Percentiles rank a stretch among this genome's conserved stretches.
Evolutionary conservation across 2,329 filamentous ascomycete species (phyloP).

Genomic region (Botrytis hyacinthi): DNA sequence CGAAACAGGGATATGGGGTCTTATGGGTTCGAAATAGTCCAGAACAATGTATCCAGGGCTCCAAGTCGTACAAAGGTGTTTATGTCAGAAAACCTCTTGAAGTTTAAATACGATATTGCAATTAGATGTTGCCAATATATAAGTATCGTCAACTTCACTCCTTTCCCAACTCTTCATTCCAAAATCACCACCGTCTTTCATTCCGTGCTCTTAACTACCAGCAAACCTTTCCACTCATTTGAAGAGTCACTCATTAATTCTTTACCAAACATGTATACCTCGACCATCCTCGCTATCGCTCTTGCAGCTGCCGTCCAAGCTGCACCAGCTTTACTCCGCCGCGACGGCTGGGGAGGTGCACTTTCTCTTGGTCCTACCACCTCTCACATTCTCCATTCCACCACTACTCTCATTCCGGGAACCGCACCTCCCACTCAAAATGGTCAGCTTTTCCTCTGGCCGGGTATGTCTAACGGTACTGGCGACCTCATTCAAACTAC

Average conservation of each 20-base stretch:
- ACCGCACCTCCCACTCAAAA: slow-evolving; percentile 41
- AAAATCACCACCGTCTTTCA: not conserved
- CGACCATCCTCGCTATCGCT: not conserved
- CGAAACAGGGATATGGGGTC: not conserved
- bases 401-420: slow-evolving; percentile 44
- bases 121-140: not conserved
- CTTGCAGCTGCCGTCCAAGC: not conserved
- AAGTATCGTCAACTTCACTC: not conserved
- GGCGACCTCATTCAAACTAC: slow-evolving; percentile 45
- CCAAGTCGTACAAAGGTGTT: not conserved
- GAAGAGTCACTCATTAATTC: not conserved
- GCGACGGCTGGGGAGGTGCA: slow-evolving; percentile 42
- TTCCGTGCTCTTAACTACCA: not conserved
- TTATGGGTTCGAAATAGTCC: not conserved
- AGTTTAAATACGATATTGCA: not conserved
- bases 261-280: not conserved
- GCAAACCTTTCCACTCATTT: not conserved
- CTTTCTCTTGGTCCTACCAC: slow-evolving; percentile 42
- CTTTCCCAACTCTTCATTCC: not conserved
- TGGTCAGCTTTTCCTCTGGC: slow-evolving; percentile 45
- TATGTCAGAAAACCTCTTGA: not conserved
- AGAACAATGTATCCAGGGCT: not conserved
- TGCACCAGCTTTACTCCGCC: not conserved
- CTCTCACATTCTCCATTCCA: slow-evolving; percentile 42
- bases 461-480: slow-evolving; percentile 47